Evolutionary conservation across 805 yeast species (phyloP), one percentile per base, ranked within the genome.

Genomic region (Debaryomyces prosopidis): DNA sequence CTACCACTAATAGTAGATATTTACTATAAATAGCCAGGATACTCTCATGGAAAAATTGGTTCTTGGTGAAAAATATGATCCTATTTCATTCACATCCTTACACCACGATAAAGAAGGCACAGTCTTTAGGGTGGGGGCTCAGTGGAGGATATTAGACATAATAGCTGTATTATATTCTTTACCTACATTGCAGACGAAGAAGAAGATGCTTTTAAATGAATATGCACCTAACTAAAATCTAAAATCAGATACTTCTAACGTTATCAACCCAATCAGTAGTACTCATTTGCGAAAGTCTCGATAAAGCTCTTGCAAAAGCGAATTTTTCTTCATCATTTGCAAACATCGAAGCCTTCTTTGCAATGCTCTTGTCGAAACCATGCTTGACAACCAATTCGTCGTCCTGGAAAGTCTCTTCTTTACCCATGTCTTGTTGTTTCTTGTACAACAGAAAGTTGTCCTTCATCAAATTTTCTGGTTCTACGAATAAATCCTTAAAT

Each of bases 281-380:
- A 53, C 96, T 85, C 97, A 92, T 92, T 55, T 92, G 98, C 36
- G 91, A 79, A 53, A 94, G 74, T 62, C 99, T 81, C 55, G 94
- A 85, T 47, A 92, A 73, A 0, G 98, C 97, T 60, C 99, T 79
- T 0, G 97, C 96, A 73, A 92, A 92, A 16, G 99, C 99, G 71
- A 92, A 94, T 63, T 85, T 80, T 68, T 92, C 99, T 65, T 92
- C 99, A 65, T 90, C 98, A 34, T 94, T 78, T 40, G 87, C 88
- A 69, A 94, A 92, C 79, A 87, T 79, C 53, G 81, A 60, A 1
- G 90, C 87, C 59, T 82, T 81, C 53, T 81, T 77, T 9, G 89
- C 91, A 47, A 86, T 72, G 50, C 81, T 81, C 48, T 82, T 78
- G 53, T 85, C 87, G 51, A 88, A 85, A 0, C 94, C 95, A 63